Conservation (phyloP, 208 protist species). For the Trypanosoma boissoni region DNA sequence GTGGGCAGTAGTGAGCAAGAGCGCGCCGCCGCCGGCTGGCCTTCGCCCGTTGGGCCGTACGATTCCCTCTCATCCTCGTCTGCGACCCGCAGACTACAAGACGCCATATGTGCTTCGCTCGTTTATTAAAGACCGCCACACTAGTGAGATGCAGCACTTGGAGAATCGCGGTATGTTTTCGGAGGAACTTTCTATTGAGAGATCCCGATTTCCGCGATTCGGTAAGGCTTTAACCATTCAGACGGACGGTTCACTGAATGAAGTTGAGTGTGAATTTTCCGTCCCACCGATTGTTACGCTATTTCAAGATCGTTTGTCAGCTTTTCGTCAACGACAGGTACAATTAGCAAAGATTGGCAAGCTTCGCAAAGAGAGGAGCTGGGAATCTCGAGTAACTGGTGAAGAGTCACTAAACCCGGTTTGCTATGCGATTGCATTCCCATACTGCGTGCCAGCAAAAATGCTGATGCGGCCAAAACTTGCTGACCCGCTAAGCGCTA, state of each 20-base stretch:
- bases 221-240: constrained; percentile 77
- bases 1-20: constrained; percentile 85
- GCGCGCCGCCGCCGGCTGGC: constrained; percentile 56
- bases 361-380: constrained; percentile 58
- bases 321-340: constrained; percentile 77
- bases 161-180: constrained; percentile 90
- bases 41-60: constrained; percentile 54
- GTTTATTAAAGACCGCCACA: constrained; percentile 86
- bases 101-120: constrained; percentile 79
- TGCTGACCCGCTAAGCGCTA: constrained; percentile 62
- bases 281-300: constrained; percentile 79
- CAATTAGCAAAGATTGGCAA: constrained; percentile 82
- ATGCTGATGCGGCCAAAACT: constrained; percentile 55
- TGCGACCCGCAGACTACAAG: constrained; percentile 79
- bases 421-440: constrained; percentile 81
- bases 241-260: constrained; percentile 85
- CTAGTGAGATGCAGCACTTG: constrained; percentile 84
- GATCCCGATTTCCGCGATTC: constrained; percentile 76
- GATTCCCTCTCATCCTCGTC: constrained; percentile 59
- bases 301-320: constrained; percentile 82
- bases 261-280: constrained; percentile 87
- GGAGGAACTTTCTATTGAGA: constrained; percentile 88
- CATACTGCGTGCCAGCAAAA: constrained; percentile 83
- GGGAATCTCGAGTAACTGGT: constrained; percentile 45
- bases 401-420: constrained; percentile 61